Conservation (phyloP, 495 filamentous ascomycete species). For the Aspergillus mulundensis region DNA sequence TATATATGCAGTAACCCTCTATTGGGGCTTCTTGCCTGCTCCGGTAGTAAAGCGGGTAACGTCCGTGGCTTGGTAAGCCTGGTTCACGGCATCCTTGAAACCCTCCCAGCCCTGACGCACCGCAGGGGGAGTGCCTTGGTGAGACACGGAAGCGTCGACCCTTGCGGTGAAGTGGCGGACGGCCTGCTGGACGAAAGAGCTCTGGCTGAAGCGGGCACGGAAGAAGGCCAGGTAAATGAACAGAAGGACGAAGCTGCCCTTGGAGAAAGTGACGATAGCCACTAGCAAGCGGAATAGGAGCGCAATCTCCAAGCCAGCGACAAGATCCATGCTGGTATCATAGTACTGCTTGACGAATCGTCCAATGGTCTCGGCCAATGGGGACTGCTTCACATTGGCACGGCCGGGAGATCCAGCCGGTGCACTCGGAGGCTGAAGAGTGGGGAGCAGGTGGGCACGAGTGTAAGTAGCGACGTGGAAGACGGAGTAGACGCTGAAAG, state of each 20-base stretch:
- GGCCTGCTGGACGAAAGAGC: constrained; percentile 80
- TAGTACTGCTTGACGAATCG: constrained; percentile 97
- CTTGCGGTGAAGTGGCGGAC: constrained; percentile 68
- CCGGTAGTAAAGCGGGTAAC: constrained; percentile 62
- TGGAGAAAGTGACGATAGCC: constrained; percentile 77
- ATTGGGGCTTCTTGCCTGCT: constrained; percentile 58
- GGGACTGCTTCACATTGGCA: constrained; percentile 58
- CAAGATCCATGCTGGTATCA: constrained; percentile 80
- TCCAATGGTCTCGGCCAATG: constrained; percentile 76
- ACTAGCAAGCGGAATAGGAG: constrained; percentile 80
- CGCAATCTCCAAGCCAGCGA: constrained; percentile 68
- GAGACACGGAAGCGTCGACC: constrained; percentile 74
- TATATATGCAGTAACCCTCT: constrained; percentile 13
- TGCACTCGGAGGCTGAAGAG: constrained; percentile 39
- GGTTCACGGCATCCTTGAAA: constrained; percentile 66
- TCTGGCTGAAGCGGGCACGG: constrained; percentile 85
- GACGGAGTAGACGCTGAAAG: constrained; percentile 93
- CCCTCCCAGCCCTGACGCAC: constrained; percentile 77
- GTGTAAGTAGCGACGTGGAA: constrained; percentile 90
- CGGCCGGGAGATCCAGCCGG: constrained; percentile 55
- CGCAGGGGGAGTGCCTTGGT: constrained; percentile 83
- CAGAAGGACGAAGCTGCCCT: constrained; percentile 84
- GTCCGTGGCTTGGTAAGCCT: constrained; percentile 78
- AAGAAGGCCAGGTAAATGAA: constrained; percentile 87
- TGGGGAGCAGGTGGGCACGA: constrained; percentile 52